Conservation (phyloP, 192 early-diverging fungal species). For the Tieghemiomyces parasiticus region DNA sequence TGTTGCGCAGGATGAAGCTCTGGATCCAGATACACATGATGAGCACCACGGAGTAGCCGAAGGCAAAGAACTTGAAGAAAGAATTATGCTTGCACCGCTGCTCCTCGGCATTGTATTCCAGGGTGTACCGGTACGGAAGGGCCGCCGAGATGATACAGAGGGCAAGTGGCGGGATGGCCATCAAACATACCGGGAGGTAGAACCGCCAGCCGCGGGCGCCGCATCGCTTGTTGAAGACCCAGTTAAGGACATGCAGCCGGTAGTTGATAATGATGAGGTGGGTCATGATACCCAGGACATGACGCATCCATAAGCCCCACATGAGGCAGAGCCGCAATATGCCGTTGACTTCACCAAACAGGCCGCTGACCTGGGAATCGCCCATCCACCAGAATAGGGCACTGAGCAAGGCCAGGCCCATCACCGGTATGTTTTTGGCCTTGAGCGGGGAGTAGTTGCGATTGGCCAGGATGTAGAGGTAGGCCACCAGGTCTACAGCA, state of each 20-base stretch:
- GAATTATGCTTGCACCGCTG: constrained; percentile 19
- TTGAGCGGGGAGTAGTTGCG: constrained; percentile 31
- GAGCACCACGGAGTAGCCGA: constrained; percentile 22
- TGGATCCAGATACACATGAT: constrained; percentile 17
- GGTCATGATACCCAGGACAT: constrained; percentile 19
- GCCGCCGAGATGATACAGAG: constrained; percentile 20
- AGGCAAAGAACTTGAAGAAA: constrained; percentile 19
- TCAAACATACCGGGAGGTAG: constrained; percentile 16
- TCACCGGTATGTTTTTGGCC: constrained; percentile 29
- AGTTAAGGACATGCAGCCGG: constrained; percentile 20
- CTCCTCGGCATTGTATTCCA: constrained; percentile 12
- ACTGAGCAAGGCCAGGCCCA: constrained; percentile 18
- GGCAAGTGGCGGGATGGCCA: constrained; percentile 11
- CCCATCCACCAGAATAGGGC: constrained; percentile 26
- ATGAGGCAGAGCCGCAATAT: constrained; percentile 21
- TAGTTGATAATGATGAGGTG: constrained; percentile 20
- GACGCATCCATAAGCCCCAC: constrained; percentile 27
- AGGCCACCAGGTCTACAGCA: constrained; percentile 17
- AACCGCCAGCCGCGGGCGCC: constrained; percentile 18
- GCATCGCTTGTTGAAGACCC: constrained; percentile 20
- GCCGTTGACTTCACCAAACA: constrained; percentile 15
- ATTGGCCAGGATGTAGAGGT: constrained; percentile 22
- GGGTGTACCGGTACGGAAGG: constrained; percentile 6
- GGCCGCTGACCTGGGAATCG: constrained; percentile 29
- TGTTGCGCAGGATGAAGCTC: constrained; percentile 20